Evolutionary conservation across 129 eudicot genomes (phyloP), one percentile per base, ranked within the genome.

Genomic region (Oenanthe sinensis): DNA sequence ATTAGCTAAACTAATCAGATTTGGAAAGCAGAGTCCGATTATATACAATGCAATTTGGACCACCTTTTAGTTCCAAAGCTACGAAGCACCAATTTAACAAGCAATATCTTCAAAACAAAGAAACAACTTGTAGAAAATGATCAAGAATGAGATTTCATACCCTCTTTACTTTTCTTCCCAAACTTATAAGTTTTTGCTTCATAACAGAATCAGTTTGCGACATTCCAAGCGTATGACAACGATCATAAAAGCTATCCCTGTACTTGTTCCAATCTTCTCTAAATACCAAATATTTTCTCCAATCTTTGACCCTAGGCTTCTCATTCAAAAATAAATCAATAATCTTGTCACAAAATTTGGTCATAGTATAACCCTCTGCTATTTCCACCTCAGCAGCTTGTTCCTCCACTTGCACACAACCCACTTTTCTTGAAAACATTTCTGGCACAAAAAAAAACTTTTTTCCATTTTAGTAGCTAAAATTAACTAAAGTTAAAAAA

Each of bases 231-330:
- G 81, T 44, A 80, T 52, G 82, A 84, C 98, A 95, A 30, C 97
- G 89, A 78, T 50, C 81, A 45, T 95, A 95, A 69, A 95, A 95
- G 24, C 82, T 75, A 20, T 91, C 91, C 81, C 92, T 86, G 47
- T 95, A 91, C 71, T 88, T 95, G 54, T 82, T 90, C 98, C 98
- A 95, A 40, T 95, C 98, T 9, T 95, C 90, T 80, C 98, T 87
- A 74, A 91, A 91, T 37, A 91, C 81, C 84, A 95, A 85, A 82
- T 90, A 91, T 54, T 58, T 88, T 77, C 85, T 91, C 98, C 98
- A 95, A 55, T 95, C 96, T 47, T 88, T 91, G 37, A 96, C 79
- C 82, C 86, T 88, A 58, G 98, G 91, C 75, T 95, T 95, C 83
- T 95, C 92, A 84, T 86, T 79, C 82, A 91, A 46, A 85, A 95